A percentile compares a stretch with the other conserved stretches of the same genome.
Evolutionary conservation across 2,329 filamentous ascomycete genomes (phyloP).

Genomic region (Monilinia vaccinii-corymbosi): DNA sequence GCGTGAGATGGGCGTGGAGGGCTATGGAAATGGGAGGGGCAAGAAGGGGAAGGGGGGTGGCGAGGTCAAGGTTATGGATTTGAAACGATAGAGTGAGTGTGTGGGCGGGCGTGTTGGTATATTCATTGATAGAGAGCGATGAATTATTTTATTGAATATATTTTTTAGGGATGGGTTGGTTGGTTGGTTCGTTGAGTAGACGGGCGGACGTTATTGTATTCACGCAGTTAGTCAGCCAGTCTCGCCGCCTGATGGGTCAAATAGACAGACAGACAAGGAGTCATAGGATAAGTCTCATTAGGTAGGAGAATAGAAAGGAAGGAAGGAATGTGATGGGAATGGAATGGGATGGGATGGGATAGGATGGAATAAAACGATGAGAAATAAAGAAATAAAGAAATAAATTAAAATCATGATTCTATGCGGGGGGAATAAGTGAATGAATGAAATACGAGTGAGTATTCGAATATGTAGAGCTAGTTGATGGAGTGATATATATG

Average conservation of each 20-base stretch:
- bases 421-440: neutral
- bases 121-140: neutral
- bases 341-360: neutral
- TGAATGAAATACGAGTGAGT: too few species aligned
- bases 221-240: too few species aligned
- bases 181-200: neutral
- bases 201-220: too few species aligned
- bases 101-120: neutral
- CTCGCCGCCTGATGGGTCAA: too few species aligned
- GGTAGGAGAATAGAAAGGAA: neutral
- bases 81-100: conserved; percentile 18
- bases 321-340: neutral
- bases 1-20: conserved; percentile 34
- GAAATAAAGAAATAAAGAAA: neutral
- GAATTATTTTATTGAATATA: neutral
- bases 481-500: too few species aligned
- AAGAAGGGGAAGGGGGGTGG: conserved; percentile 27
- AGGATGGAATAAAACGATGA: neutral
- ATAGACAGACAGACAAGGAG: too few species aligned
- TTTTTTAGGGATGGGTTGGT: neutral
- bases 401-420: neutral
- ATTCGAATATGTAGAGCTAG: too few species aligned
- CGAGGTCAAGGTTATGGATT: conserved; percentile 29
- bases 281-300: too few species aligned
- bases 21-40: conserved; percentile 24